Evolutionary conservation across 768 basidiomycete species (phyloP).

Genomic region (Suillus occidentalis): DNA sequence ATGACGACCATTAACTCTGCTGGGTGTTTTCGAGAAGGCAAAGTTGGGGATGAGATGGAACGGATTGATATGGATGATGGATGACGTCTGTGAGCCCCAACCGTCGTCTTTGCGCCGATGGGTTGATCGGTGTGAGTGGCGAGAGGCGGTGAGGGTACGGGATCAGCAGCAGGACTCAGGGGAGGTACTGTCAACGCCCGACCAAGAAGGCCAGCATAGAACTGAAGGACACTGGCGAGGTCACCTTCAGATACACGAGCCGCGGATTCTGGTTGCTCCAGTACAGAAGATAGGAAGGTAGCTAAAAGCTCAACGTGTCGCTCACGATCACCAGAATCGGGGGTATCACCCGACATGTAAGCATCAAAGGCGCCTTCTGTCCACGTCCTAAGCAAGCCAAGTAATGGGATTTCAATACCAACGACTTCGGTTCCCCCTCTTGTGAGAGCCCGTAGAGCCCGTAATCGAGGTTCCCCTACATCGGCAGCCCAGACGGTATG

Average conservation of each 20-base stretch:
- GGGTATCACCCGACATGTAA: constrained; percentile 32
- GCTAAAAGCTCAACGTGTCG: constrained; percentile 63
- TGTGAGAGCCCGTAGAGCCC: constrained; percentile 65
- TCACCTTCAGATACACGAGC: constrained; percentile 62
- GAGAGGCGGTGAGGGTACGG: constrained; percentile 27
- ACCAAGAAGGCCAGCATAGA: constrained; percentile 62
- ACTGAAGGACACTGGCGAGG: constrained; percentile 53
- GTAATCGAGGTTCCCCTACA: constrained; percentile 69
- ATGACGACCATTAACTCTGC: constrained; percentile 63
- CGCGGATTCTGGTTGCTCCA: constrained; percentile 51
- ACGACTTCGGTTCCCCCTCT: constrained; percentile 57
- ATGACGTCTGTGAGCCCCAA: constrained; percentile 54
- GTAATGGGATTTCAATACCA: constrained; percentile 61
- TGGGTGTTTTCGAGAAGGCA: constrained; percentile 42
- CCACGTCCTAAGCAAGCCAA: constrained; percentile 62
- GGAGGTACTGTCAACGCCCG: constrained; percentile 43
- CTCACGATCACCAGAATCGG: constrained; percentile 50
- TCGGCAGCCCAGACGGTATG: constrained; percentile 59
- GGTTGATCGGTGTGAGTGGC: constrained; percentile 32
- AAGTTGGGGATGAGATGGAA: constrained; percentile 36
- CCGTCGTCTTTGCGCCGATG: constrained; percentile 18
- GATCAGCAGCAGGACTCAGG: constrained; percentile 14
- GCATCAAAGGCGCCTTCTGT: constrained; percentile 65
- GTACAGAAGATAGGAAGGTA: constrained; percentile 51
- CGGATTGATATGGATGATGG: constrained; percentile 59